These are phyloP conservation scores for Cercophora newfieldiana DNA, from an alignment of 495 filamentous ascomycete species.

Conservation along the genomic window DNA sequence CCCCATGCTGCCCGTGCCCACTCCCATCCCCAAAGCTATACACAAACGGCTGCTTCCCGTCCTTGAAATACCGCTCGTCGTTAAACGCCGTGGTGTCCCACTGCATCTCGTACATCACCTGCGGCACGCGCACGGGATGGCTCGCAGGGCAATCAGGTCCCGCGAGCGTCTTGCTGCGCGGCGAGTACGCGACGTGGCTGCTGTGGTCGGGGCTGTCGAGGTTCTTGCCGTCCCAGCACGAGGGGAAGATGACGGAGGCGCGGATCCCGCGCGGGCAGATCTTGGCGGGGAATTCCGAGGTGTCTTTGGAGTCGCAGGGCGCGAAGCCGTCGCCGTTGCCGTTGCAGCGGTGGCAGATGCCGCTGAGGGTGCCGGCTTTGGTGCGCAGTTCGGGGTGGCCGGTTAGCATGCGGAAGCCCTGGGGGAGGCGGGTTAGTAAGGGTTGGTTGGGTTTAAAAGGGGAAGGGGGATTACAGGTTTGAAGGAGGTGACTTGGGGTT, in stretches of 20 bases:
- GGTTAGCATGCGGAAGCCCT: slow-evolving; percentile 69
- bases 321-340: not conserved
- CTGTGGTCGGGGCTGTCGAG: slow-evolving; percentile 40
- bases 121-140: slow-evolving; percentile 40
- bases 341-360: slow-evolving; percentile 16
- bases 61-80: slow-evolving; percentile 39
- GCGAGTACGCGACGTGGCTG: slow-evolving; percentile 43
- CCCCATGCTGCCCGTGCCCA: slow-evolving; percentile 44
- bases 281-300: slow-evolving; percentile 28
- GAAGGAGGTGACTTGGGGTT: slow-evolving; percentile 40
- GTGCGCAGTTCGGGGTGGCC: slow-evolving; percentile 53
- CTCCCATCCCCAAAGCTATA: slow-evolving; percentile 27
- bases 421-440: not conserved
- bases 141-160: slow-evolving; percentile 33
- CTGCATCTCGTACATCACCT: slow-evolving; percentile 46
- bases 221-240: slow-evolving; percentile 35
- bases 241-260: slow-evolving; percentile 33
- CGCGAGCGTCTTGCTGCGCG: slow-evolving; percentile 33
- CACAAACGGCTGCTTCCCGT: slow-evolving; percentile 49
- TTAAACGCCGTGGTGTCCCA: slow-evolving; percentile 43
- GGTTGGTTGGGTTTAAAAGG: not conserved
- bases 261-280: slow-evolving; percentile 38
- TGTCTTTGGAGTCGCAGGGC: slow-evolving; percentile 18
- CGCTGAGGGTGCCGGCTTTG: slow-evolving; percentile 27
- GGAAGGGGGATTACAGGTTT: slow-evolving; percentile 19